Conservation (phyloP, 257 asterid genomes). For the Phtheirospermum japonicum region DNA sequence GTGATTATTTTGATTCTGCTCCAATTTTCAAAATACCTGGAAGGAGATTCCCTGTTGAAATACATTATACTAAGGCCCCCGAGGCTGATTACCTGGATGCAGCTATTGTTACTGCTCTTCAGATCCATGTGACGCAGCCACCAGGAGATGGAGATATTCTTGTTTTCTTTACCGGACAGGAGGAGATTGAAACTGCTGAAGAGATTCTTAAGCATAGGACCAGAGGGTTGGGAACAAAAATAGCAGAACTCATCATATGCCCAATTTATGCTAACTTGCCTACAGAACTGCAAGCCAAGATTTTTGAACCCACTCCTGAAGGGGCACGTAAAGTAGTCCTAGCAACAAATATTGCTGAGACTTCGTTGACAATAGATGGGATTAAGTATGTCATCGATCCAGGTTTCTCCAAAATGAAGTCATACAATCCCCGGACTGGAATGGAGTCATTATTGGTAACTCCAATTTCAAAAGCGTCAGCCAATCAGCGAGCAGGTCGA, state of each 20-base stretch:
- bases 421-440: constrained; percentile 90
- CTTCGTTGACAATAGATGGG: constrained; percentile 94
- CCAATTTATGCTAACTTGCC: constrained; percentile 70
- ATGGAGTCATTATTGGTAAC: constrained; percentile 79
- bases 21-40: constrained; percentile 88
- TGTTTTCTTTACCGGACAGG: constrained; percentile 76
- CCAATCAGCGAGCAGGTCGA: constrained; percentile 94
- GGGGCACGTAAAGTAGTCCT: constrained; percentile 71
- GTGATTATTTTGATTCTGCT: constrained; percentile 66
- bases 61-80: constrained; percentile 88
- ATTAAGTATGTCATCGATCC: constrained; percentile 95
- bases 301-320: constrained; percentile 70
- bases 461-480: constrained; percentile 94
- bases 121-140: constrained; percentile 81
- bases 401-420: constrained; percentile 88
- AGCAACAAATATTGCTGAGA: constrained; percentile 77
- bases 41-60: constrained; percentile 88
- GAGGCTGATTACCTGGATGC: constrained; percentile 99
- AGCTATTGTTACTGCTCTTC: constrained; percentile 84
- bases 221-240: constrained; percentile 64
- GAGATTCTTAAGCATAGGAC: constrained; percentile 64
- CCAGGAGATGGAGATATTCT: constrained; percentile 93
- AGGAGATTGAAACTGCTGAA: constrained; percentile 67
- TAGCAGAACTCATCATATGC: constrained; percentile 66
- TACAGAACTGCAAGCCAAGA: constrained; percentile 63